Conservation (phyloP, 2,329 filamentous ascomycete genomes). For the Fusarium buxicola region DNA sequence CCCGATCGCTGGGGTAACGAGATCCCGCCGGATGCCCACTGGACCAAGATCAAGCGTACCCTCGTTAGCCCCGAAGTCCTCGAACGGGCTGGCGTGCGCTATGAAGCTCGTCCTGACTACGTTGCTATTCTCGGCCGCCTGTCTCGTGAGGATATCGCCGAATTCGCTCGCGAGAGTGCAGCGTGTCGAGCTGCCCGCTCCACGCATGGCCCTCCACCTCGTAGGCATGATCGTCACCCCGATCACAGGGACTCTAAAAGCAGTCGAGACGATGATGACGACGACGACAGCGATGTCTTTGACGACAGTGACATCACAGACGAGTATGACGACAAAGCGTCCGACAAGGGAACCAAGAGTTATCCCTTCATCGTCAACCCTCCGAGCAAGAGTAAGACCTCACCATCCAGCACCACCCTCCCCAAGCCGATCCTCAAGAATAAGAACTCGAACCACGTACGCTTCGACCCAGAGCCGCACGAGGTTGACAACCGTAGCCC, state of each 20-base stretch:
- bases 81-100: conserved; percentile 65
- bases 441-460: conserved; percentile 67
- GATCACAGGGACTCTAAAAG: conserved; percentile 50
- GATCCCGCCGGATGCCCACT: conserved; percentile 67
- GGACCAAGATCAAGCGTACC: conserved; percentile 68
- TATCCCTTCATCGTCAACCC: conserved; percentile 54
- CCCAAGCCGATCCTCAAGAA: conserved; percentile 73
- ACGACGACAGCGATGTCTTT: conserved; percentile 47
- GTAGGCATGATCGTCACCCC: conserved; percentile 22
- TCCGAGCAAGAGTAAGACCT: conserved; percentile 49
- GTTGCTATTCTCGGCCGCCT: conserved; percentile 71
- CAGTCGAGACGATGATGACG: conserved; percentile 49
- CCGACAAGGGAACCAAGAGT: conserved; percentile 47
- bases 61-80: conserved; percentile 70
- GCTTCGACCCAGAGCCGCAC: conserved; percentile 62
- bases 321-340: conserved; percentile 49
- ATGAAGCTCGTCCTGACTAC: conserved; percentile 70
- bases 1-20: conserved; percentile 68
- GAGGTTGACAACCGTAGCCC: conserved; percentile 54
- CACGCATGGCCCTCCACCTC: conserved; percentile 15
- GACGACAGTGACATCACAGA: conserved; percentile 50
- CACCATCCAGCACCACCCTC: conserved; percentile 51
- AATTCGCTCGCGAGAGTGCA: conserved; percentile 62
- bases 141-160: conserved; percentile 62
- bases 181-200: conserved; percentile 59